Percentiles rank a stretch among this genome's conserved stretches.
phyloP scores from a whole-genome alignment of 2,329 filamentous ascomycete species.

The Ceratocystis cubensis region DNA sequence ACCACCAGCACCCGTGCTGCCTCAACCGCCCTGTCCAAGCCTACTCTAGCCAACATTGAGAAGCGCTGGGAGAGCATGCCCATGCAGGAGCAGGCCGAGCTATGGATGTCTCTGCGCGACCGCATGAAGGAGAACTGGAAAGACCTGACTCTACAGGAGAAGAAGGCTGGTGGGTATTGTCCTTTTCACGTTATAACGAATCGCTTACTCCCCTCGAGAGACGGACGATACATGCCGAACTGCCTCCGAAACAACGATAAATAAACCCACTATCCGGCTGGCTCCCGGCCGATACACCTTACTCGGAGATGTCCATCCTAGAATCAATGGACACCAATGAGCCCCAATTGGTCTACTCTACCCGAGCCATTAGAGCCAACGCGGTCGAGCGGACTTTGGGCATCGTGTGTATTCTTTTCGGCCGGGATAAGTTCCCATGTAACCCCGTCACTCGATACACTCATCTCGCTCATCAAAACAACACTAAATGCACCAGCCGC shows the following conservation, averaged over 20 bases:
- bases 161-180: slow-evolving; percentile 83
- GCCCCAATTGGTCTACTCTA: neutral
- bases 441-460: neutral
- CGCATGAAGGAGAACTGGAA: slow-evolving; percentile 98
- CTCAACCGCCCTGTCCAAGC: slow-evolving; percentile 89
- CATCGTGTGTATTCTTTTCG: neutral
- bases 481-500: neutral
- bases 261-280: neutral
- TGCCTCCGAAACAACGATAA: slow-evolving; percentile 5
- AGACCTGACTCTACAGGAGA: slow-evolving; percentile 89
- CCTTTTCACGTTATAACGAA: neutral
- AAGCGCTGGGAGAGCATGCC: slow-evolving; percentile 98
- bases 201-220: neutral
- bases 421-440: slow-evolving; percentile 1
- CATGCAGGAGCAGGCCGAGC: slow-evolving; percentile 95
- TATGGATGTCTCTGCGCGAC: slow-evolving; percentile 97
- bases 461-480: neutral
- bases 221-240: neutral
- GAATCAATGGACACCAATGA: neutral
- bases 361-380: no score
- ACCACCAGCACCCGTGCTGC: slow-evolving; percentile 39
- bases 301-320: neutral
- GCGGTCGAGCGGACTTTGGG: neutral
- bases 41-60: slow-evolving; percentile 94
- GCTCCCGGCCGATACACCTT: neutral